Evolutionary conservation across 2,329 filamentous ascomycete genomes (phyloP).

Genomic region (Colletotrichum lini): DNA sequence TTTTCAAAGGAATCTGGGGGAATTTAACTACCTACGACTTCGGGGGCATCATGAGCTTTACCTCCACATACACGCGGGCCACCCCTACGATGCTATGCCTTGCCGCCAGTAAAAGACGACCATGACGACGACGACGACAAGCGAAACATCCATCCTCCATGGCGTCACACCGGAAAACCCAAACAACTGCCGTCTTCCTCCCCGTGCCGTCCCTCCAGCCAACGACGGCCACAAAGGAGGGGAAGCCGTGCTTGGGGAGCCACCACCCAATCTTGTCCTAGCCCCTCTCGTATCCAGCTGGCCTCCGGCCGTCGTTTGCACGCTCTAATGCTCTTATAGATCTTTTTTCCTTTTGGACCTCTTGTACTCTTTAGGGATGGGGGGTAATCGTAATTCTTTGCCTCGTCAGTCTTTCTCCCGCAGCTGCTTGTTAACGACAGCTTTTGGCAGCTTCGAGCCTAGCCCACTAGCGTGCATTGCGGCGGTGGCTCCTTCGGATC

Average conservation of each 20-base stretch:
- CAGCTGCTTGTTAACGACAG: slow-evolving; percentile 36
- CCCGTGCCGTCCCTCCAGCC: slow-evolving; percentile 10
- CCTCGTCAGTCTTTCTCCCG: slow-evolving; percentile 41
- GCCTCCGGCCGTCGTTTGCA: slow-evolving; percentile 42
- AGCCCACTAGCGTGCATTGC: slow-evolving; percentile 29
- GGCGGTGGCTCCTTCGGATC: slow-evolving; percentile 39
- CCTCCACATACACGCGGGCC: slow-evolving; percentile 29
- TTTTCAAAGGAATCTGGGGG: slow-evolving; percentile 24
- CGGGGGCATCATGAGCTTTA: slow-evolving; percentile 29
- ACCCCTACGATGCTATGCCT: slow-evolving; percentile 36
- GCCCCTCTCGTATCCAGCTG: slow-evolving; percentile 39
- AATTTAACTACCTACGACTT: slow-evolving; percentile 36
- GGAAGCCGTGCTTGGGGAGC: slow-evolving; percentile 17
- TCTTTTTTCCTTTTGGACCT: slow-evolving; percentile 38
- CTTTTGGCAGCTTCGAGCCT: slow-evolving; percentile 35
- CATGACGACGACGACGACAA: slow-evolving; percentile 16
- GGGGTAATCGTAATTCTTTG: slow-evolving; percentile 42
- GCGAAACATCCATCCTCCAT: slow-evolving; percentile 26
- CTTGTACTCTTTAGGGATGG: slow-evolving; percentile 39
- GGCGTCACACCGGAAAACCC: slow-evolving; percentile 20
- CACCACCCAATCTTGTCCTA: slow-evolving; percentile 24
- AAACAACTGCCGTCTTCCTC: slow-evolving; percentile 29
- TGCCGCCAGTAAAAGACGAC: slow-evolving; percentile 26
- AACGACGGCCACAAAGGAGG: slow-evolving; percentile 13
- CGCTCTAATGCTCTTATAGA: slow-evolving; percentile 43